Conservation (phyloP, 2,329 filamentous ascomycete genomes). For the Fusarium nematophilum region DNA sequence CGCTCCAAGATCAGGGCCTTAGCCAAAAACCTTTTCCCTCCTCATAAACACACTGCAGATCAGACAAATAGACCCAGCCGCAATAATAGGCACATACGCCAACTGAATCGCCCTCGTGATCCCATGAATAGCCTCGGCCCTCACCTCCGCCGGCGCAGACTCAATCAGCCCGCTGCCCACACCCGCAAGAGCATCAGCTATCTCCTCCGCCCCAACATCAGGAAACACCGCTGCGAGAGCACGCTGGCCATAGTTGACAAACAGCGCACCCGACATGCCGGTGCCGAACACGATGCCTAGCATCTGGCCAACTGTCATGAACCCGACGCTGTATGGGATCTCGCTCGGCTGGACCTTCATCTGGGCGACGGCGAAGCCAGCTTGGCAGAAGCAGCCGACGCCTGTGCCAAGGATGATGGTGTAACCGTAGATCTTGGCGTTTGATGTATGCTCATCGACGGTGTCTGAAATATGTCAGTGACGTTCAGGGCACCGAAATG, state of each 20-base stretch:
- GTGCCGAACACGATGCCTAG: conserved; percentile 17
- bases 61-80: conserved; percentile 12
- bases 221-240: conserved; percentile 4
- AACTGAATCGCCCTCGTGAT: conserved; percentile 15
- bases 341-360: conserved; percentile 10
- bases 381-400: conserved; percentile 14
- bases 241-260: conserved; percentile 19
- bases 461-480: not conserved
- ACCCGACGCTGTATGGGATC: conserved; percentile 17
- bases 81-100: conserved; percentile 21
- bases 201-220: not conserved
- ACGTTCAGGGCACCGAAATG: fast-evolving
- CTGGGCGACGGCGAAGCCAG: conserved; percentile 14
- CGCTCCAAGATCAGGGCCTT: not conserved
- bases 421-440: conserved; percentile 19
- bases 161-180: conserved; percentile 12
- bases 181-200: conserved; percentile 10
- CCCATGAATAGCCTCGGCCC: conserved; percentile 9
- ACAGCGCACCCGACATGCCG: conserved; percentile 12
- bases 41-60: conserved; percentile 7
- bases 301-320: conserved; percentile 24
- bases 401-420: conserved; percentile 13
- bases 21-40: conserved; percentile 14
- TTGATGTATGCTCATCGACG: not conserved
- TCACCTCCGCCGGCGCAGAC: not conserved